These are phyloP conservation scores for Ruellia speciosa DNA, from an alignment of 305 asterid species.

Conservation along the genomic window DNA sequence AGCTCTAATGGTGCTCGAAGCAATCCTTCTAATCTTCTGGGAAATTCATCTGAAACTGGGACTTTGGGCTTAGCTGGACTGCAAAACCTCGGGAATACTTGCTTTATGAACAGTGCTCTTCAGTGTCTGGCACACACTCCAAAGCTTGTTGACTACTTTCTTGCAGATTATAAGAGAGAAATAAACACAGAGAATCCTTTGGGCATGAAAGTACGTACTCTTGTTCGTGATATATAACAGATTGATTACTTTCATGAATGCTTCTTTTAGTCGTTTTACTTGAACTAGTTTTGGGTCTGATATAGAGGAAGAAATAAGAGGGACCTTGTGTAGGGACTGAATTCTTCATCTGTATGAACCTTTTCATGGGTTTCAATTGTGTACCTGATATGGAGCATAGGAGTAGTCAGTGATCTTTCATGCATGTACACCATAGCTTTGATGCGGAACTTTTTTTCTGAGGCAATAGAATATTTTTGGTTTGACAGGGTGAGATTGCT, in stretches of 20 bases:
- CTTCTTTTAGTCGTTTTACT: constrained; percentile 3
- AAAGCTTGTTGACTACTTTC: constrained; percentile 93
- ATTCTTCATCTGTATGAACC: constrained; percentile 17
- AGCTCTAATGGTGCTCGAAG: constrained; percentile 39
- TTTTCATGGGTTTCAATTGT: constrained; percentile 14
- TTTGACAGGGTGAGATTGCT: constrained; percentile 87
- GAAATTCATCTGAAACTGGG: constrained; percentile 69
- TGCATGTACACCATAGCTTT: constrained; percentile 12
- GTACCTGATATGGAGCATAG: constrained; percentile 17
- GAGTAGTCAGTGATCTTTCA: constrained; percentile 16
- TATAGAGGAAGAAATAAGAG: constrained; percentile 11
- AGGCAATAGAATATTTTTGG: constrained; percentile 17
- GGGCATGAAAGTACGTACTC: constrained; percentile 81
- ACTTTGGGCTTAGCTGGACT: constrained; percentile 81
- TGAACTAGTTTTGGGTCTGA: constrained; percentile 10
- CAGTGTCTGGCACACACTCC: constrained; percentile 94
- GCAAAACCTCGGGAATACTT: constrained; percentile 93
- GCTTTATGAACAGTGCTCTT: constrained; percentile 93
- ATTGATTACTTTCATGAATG: constrained; percentile 1
- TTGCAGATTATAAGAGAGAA: constrained; percentile 79
- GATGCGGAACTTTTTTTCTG: constrained; percentile 20
- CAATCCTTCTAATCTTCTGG: constrained; percentile 36
- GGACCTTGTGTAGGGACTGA: constrained; percentile 11
- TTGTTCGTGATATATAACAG: constrained; percentile 9
- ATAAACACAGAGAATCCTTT: constrained; percentile 77